Percentiles rank a stretch among this genome's conserved stretches.
These are phyloP conservation scores for Corymbia maculata DNA, from an alignment of 345 rosid species.

Conservation along the genomic window DNA sequence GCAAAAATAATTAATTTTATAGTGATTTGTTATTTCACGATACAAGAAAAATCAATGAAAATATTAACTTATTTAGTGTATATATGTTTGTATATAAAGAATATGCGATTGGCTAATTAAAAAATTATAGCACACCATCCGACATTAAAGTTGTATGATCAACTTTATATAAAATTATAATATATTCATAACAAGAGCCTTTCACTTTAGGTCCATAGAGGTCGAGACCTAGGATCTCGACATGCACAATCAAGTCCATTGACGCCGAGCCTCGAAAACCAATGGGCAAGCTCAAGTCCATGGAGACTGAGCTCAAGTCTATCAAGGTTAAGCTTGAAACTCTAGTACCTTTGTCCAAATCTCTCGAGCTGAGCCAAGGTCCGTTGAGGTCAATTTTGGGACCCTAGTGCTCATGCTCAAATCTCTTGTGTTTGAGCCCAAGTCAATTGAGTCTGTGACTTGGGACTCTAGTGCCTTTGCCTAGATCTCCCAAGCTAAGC, in stretches of 20 bases:
- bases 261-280: background rate
- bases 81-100: background rate
- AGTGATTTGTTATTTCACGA: background rate
- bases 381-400: rapidly evolving
- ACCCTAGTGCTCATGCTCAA: no score
- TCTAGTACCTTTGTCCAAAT: rapidly evolving
- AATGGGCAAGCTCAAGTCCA: background rate
- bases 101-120: background rate
- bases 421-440: background rate
- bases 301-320: background rate
- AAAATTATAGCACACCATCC: background rate
- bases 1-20: background rate
- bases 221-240: background rate
- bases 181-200: background rate
- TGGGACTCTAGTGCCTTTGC: rapidly evolving
- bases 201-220: rapidly evolving
- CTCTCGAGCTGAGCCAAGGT: rapidly evolving
- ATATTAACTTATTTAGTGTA: background rate
- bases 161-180: rapidly evolving
- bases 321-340: background rate
- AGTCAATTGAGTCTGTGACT: rapidly evolving
- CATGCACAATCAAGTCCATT: background rate
- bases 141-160: background rate
- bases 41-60: background rate
- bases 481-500: background rate